phyloP scores from a whole-genome alignment of 2,329 filamentous ascomycete species.

The Nigrospora osmanthi region DNA sequence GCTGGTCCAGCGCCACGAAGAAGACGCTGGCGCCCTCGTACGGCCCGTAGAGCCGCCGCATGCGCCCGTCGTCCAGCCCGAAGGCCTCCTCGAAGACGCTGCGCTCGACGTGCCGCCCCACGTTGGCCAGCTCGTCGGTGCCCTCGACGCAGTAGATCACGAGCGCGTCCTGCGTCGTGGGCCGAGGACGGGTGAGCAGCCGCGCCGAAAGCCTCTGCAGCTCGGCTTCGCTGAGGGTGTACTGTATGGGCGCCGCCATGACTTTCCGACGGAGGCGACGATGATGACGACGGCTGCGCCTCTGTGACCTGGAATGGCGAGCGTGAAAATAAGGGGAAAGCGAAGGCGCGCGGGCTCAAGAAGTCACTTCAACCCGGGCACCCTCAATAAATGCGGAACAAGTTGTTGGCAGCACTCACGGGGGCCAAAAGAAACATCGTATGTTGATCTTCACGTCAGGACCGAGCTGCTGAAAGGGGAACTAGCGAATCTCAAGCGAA shows the following conservation, averaged over 20 bases:
- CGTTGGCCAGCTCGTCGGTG: constrained; percentile 3
- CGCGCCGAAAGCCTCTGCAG: constrained; percentile 1
- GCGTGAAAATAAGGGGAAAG: no score
- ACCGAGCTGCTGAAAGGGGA: no score
- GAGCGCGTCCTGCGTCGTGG: constrained; percentile 2
- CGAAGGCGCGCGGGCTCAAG: no score
- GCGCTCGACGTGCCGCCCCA: constrained; percentile 8
- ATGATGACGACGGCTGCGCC: no score
- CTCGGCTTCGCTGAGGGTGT: constrained; percentile 5
- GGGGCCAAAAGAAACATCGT: no score
- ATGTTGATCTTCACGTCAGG: no score
- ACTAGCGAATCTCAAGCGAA: no score
- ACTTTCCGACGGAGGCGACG: no score
- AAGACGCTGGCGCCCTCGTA: constrained; percentile 6
- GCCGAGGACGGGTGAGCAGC: constrained; percentile 6
- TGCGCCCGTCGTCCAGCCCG: constrained; percentile 5
- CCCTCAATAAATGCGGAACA: no score
- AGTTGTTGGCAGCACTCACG: no score
- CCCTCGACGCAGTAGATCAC: constrained; percentile 5
- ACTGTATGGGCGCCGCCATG: background rate
- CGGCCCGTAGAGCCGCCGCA: constrained; percentile 3
- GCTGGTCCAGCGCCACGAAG: constrained; percentile 6
- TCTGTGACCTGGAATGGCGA: no score
- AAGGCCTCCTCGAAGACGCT: constrained; percentile 6
- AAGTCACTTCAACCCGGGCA: no score